phyloP scores from a whole-genome alignment of 176 grass and related monocot species.

The Avena eriantha region DNA sequence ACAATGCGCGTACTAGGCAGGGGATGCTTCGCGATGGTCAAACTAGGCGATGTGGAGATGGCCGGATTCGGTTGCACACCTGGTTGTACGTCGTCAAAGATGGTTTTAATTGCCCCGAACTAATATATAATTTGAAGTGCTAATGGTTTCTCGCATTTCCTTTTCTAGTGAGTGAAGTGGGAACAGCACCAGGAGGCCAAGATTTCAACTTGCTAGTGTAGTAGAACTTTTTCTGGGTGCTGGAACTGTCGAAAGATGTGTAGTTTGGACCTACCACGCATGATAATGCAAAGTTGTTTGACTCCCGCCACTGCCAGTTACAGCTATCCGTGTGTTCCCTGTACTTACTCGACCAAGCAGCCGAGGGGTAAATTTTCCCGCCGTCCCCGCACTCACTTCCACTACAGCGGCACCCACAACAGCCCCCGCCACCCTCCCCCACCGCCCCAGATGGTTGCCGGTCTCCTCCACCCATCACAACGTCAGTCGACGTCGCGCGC shows the following conservation, averaged over 20 bases:
- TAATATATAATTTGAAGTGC: background rate
- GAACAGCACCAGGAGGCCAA: background rate
- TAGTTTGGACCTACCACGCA: background rate
- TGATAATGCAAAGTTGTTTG: background rate
- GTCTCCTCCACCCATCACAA: no score
- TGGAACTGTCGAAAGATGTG: background rate
- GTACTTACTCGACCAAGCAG: no score
- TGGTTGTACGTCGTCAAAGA: background rate
- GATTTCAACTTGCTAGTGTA: background rate
- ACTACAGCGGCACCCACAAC: no score
- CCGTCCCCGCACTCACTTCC: no score
- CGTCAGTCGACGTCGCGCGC: no score
- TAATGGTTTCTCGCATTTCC: background rate
- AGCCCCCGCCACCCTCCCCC: no score
- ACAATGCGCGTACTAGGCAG: background rate
- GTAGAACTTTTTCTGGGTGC: background rate
- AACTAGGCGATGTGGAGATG: background rate
- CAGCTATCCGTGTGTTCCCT: no score
- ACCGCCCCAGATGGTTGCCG: no score
- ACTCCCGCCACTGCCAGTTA: background rate
- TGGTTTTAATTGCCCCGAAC: background rate
- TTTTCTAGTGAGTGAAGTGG: background rate
- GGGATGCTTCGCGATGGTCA: background rate
- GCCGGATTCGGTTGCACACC: constrained; percentile 8
- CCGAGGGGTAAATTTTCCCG: no score